Evolutionary conservation across 768 basidiomycete genomes (phyloP), one percentile per base, ranked within the genome.

Genomic region (Suillus spraguei): DNA sequence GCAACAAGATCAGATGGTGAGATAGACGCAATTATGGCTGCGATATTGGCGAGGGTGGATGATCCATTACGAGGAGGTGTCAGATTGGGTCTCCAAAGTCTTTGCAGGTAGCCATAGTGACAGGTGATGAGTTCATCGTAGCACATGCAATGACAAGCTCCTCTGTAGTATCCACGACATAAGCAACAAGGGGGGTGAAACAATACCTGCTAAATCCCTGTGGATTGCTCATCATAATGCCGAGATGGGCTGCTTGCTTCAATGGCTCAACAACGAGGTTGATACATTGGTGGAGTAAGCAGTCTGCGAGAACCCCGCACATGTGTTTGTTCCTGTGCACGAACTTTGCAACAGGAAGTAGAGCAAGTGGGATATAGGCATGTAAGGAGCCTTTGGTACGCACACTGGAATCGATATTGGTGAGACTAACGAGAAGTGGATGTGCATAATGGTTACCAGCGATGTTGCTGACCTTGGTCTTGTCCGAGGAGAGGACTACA

Each of bases 401-500:
- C 41, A 69, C 66, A 1, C 38, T 6, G 7, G 56, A 9, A 17
- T 64, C 6, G 0, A 69, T 67, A n/a, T 68, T 69, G 2, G 66
- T 53, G 0, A 70, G 62, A 17, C 66, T 63, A 5, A 70, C 56
- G 0, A 70, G 52, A 5, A 70, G 24, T 0, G 64, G 66, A 41
- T 66, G 65, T 10, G 67, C 53, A 22, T 59, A 41, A 28, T 20
- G 16, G 24, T 68, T 61, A 17, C 63, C 61, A 11, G 41, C 47
- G 28, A 64, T 56, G n/a, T 49, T 42, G 5, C 54, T 61, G 8
- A 64, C 46, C 64, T 69, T 68, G 20, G 77, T 76, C 63, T 77
- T 78, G 63, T 78, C 75, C 0, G 71, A 75, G 22, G 72, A 71
- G 4, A 71, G 53, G n/a, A 78, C 67, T 1, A 69, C 64, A 6